Evolutionary conservation across 2,329 filamentous ascomycete species (phyloP).

Genomic region (Monilinia fructicola): DNA sequence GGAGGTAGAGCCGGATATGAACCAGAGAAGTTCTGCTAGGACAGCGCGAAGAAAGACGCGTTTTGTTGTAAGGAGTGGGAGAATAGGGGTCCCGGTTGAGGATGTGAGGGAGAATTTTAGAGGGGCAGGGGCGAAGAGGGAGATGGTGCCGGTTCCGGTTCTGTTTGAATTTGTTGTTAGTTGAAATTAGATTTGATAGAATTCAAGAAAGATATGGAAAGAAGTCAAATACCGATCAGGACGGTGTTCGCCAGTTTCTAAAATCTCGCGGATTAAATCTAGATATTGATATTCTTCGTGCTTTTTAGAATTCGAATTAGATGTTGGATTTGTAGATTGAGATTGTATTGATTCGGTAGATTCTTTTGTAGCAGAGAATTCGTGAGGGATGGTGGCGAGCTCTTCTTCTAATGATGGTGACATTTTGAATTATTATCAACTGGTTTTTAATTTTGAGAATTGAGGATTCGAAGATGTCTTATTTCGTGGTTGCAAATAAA

Average conservation of each 20-base stretch:
- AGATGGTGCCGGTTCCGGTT: slow-evolving; percentile 90
- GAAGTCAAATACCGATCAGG: slow-evolving; percentile 67
- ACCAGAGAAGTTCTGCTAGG: slow-evolving; percentile 93
- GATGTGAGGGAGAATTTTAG: slow-evolving; percentile 82
- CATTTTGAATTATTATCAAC: slow-evolving; percentile 23
- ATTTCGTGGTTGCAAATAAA: too few relatives aligned
- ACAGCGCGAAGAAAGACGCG: slow-evolving; percentile 92
- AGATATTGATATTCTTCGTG: slow-evolving; percentile 97
- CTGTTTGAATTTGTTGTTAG: slow-evolving; percentile 45
- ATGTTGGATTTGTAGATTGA: not conserved
- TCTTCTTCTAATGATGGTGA: slow-evolving; percentile 31
- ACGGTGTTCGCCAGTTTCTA: slow-evolving; percentile 79
- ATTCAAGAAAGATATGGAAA: too few relatives aligned
- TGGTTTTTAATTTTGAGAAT: not conserved
- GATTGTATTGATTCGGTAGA: not conserved
- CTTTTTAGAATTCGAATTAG: not conserved
- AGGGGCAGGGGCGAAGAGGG: slow-evolving; percentile 82
- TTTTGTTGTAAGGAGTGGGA: slow-evolving; percentile 95
- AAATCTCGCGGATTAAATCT: slow-evolving; percentile 80
- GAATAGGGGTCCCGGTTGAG: slow-evolving; percentile 57
- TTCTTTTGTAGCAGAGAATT: not conserved
- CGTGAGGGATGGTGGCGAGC: slow-evolving; percentile 7
- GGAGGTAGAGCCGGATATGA: slow-evolving; percentile 81
- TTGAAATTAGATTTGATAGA: slow-evolving; percentile 30
- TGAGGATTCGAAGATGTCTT: not conserved